Evolutionary conservation across 2,329 filamentous ascomycete species (phyloP).

Genomic region (Pyrenophora graminea): DNA sequence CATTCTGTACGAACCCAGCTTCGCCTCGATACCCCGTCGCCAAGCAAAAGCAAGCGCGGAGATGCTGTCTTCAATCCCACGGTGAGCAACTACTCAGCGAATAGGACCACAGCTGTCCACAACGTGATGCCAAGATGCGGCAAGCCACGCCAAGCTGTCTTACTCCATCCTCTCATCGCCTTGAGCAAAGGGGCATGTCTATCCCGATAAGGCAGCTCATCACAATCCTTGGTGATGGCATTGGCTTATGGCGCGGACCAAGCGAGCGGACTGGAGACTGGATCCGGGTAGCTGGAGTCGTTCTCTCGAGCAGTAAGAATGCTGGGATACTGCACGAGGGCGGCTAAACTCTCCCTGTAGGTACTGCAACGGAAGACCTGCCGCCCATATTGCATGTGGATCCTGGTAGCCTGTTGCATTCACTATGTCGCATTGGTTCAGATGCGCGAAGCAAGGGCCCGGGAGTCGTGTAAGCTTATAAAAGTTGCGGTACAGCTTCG

Average conservation of each 20-base stretch:
- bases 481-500: constrained; percentile 26
- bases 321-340: constrained; percentile 35
- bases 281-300: constrained; percentile 23
- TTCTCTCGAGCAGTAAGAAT: constrained; percentile 39
- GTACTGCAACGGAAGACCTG: constrained; percentile 15
- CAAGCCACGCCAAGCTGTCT: constrained; percentile 7
- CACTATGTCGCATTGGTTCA: constrained; percentile 7
- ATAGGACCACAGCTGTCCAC: constrained; percentile 19
- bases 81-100: constrained; percentile 10
- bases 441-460: constrained; percentile 28
- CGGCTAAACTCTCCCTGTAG: constrained; percentile 13
- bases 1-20: constrained; percentile 8
- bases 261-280: constrained; percentile 22
- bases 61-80: neutral
- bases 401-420: constrained; percentile 14
- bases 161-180: constrained; percentile 10
- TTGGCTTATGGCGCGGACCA: constrained; percentile 26
- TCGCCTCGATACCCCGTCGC: constrained; percentile 13
- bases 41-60: constrained; percentile 18
- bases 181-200: constrained; percentile 18
- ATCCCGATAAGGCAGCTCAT: constrained; percentile 34
- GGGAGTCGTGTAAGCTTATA: constrained; percentile 35
- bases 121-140: constrained; percentile 31
- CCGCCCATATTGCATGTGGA: constrained; percentile 17
- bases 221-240: constrained; percentile 21